Percentiles rank a stretch among this genome's conserved stretches.
These are phyloP conservation scores for Chaetomidium leptoderma DNA, from an alignment of 495 filamentous ascomycete species.

Conservation along the genomic window DNA sequence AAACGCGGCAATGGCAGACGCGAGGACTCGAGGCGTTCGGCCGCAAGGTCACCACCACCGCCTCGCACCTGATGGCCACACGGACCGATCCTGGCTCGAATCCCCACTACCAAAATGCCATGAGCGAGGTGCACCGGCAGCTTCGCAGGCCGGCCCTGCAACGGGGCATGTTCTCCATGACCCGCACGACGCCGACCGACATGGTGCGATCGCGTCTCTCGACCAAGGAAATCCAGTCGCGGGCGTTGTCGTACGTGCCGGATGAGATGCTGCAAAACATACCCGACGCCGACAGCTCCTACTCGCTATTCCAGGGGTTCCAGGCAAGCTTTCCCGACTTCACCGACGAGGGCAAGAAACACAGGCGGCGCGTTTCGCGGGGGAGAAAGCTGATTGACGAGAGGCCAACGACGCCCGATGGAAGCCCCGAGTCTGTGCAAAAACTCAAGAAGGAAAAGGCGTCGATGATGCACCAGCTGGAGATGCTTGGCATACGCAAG, in stretches of 20 bases:
- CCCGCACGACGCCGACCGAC: slow-evolving; percentile 84
- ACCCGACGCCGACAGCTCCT: slow-evolving; percentile 76
- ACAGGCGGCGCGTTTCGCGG: slow-evolving; percentile 65
- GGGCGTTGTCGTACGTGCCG: slow-evolving; percentile 80
- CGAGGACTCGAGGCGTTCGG: slow-evolving; percentile 89
- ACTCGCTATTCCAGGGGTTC: slow-evolving; percentile 95
- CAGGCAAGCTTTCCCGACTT: slow-evolving; percentile 82
- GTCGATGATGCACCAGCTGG: slow-evolving; percentile 70
- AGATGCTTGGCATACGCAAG: slow-evolving; percentile 89
- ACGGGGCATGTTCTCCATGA: slow-evolving; percentile 81
- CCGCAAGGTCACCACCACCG: slow-evolving; percentile 91
- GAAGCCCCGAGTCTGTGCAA: slow-evolving; percentile 57
- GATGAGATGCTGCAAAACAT: slow-evolving; percentile 87
- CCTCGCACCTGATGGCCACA: slow-evolving; percentile 78
- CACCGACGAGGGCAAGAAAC: slow-evolving; percentile 60
- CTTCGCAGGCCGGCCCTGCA: slow-evolving; percentile 77
- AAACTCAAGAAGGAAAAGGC: slow-evolving; percentile 75
- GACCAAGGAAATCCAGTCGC: slow-evolving; percentile 87
- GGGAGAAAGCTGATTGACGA: slow-evolving; percentile 71
- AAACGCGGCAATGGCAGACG: slow-evolving; percentile 50
- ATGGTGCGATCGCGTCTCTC: slow-evolving; percentile 89
- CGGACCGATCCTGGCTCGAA: slow-evolving; percentile 56
- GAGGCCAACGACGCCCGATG: slow-evolving; percentile 42
- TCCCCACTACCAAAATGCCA: slow-evolving; percentile 74
- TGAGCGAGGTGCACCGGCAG: slow-evolving; percentile 85